A percentile compares a stretch with the other conserved stretches of the same genome.
Evolutionary conservation across 768 basidiomycete genomes (phyloP).

Genomic region (Boletus insuetus): DNA sequence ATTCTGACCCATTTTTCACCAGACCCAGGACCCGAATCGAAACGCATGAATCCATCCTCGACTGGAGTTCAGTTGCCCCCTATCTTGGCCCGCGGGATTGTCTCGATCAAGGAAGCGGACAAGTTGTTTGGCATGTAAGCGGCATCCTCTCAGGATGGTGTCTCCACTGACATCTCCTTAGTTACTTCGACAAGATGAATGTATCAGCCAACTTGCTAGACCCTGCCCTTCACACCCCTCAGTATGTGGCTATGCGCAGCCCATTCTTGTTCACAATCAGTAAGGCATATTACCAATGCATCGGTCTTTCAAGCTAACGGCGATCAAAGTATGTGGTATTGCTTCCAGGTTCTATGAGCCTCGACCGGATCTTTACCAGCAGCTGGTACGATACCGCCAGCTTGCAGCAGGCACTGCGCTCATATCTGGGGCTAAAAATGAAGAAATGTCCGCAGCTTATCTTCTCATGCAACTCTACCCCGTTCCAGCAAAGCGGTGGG

Average conservation of each 20-base stretch:
- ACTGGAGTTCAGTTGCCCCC: slow-evolving; percentile 54
- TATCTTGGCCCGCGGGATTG: slow-evolving; percentile 62
- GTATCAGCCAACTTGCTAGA: slow-evolving; percentile 77
- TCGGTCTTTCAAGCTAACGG: slow-evolving; percentile 3
- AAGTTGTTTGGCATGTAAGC: slow-evolving; percentile 68
- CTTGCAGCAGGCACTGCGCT: slow-evolving; percentile 75
- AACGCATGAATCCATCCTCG: slow-evolving; percentile 37
- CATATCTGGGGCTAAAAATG: slow-evolving; percentile 72
- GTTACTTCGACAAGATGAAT: slow-evolving; percentile 80
- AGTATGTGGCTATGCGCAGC: slow-evolving; percentile 74
- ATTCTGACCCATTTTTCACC: neutral
- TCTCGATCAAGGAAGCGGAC: slow-evolving; percentile 65
- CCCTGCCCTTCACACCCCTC: slow-evolving; percentile 80
- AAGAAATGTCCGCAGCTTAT: slow-evolving; percentile 85
- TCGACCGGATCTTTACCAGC: slow-evolving; percentile 65
- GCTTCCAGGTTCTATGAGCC: slow-evolving; percentile 78
- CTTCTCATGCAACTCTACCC: slow-evolving; percentile 76
- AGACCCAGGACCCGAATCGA: slow-evolving; percentile 44
- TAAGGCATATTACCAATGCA: slow-evolving; percentile 42
- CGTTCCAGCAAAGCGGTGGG: slow-evolving; percentile 75
- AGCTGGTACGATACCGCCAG: slow-evolving; percentile 73
- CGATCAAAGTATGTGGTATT: slow-evolving; percentile 72
- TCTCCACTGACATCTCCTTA: slow-evolving; percentile 27
- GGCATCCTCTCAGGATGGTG: neutral
- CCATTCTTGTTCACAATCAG: slow-evolving; percentile 92